Evolutionary conservation across 805 yeast genomes (phyloP).

Genomic region (Nadsonia fulvescens): DNA sequence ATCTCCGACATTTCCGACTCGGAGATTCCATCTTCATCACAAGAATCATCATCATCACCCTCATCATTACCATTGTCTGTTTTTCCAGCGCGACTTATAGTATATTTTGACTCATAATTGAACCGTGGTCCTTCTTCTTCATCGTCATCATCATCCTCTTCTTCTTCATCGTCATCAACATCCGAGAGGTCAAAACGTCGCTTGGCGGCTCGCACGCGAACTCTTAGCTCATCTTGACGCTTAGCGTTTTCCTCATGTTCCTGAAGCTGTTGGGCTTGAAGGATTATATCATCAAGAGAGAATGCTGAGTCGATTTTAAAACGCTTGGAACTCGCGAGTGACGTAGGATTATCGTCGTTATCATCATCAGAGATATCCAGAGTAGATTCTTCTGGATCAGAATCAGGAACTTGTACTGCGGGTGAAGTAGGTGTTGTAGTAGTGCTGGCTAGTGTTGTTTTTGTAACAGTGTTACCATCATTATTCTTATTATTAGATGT

Average conservation of each 20-base stretch:
- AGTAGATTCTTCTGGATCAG: too few species aligned
- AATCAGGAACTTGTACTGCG: too few species aligned
- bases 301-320: not conserved
- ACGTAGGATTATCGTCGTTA: slow-evolving; percentile 1
- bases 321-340: not conserved
- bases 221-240: slow-evolving; percentile 1
- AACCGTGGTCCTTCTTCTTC: slow-evolving; percentile 8
- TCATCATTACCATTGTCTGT: too few species aligned
- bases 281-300: slow-evolving; percentile 1
- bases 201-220: too few species aligned
- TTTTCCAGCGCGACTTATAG: slow-evolving; percentile 1
- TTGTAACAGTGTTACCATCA: too few species aligned
- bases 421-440: too few species aligned
- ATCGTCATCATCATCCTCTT: slow-evolving; percentile 4
- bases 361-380: too few species aligned
- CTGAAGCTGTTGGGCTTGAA: slow-evolving; percentile 1
- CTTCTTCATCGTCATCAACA: slow-evolving; percentile 4
- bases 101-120: slow-evolving; percentile 8
- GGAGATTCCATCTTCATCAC: too few species aligned
- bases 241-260: slow-evolving; percentile 1
- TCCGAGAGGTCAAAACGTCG: slow-evolving; percentile 1
- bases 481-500: too few species aligned
- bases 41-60: too few species aligned
- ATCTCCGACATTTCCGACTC: too few species aligned
- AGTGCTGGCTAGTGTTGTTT: too few species aligned